Percentiles rank a stretch among this genome's conserved stretches.
Conservation (phyloP, 2,329 filamentous ascomycete species). For the Cytospora piceicola region DNA sequence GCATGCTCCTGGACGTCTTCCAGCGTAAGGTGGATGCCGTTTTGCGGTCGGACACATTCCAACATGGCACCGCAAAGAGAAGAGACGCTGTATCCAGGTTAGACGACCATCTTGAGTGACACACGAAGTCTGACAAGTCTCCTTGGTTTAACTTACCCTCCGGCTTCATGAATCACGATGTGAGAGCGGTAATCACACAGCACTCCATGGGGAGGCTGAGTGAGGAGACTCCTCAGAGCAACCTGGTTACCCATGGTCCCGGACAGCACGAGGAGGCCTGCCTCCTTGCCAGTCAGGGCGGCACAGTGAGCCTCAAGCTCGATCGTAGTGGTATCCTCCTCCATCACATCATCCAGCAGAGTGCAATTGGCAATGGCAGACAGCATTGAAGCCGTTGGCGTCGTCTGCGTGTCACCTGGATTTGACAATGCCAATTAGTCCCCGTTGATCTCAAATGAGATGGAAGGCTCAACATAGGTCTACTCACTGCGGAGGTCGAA, state of each 20-base stretch:
- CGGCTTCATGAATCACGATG: constrained; percentile 70
- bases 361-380: constrained; percentile 74
- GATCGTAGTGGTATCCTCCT: constrained; percentile 78
- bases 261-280: constrained; percentile 78
- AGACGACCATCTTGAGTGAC: neutral
- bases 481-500: constrained; percentile 47
- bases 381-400: constrained; percentile 81
- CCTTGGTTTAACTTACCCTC: constrained; percentile 50
- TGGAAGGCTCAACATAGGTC: too few relatives aligned
- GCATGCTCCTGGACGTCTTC: constrained; percentile 73
- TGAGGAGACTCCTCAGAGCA: constrained; percentile 75
- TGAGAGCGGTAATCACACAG: constrained; percentile 80
- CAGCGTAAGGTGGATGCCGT: constrained; percentile 74
- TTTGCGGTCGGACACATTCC: constrained; percentile 67
- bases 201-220: constrained; percentile 78
- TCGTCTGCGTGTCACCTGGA: constrained; percentile 64
- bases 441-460: neutral
- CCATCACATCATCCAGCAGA: constrained; percentile 82
- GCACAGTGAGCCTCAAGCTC: constrained; percentile 77
- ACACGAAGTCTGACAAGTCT: neutral
- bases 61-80: constrained; percentile 72
- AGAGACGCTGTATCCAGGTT: constrained; percentile 58
- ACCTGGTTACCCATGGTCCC: constrained; percentile 97
- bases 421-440: constrained; percentile 3
- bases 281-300: constrained; percentile 73